Base-by-base conservation (phyloP, 2,329 filamentous ascomycete species). In the Laburnicola sp. region DNA sequence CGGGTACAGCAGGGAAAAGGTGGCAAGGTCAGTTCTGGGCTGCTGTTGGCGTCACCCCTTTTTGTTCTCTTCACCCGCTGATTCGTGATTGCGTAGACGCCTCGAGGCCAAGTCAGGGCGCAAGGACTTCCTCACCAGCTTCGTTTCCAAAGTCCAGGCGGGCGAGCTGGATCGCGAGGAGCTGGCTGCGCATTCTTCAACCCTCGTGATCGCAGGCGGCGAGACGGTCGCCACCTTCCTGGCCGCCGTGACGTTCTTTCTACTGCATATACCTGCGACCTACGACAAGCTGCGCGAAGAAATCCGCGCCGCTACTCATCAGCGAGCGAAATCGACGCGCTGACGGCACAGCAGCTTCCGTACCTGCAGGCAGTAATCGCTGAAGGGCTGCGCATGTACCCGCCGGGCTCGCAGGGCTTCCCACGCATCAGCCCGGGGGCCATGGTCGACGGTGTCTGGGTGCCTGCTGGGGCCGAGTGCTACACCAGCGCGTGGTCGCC, bases 321-420 rank as follows among this genome's bases (percentile, higher is more conserved):
- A 8, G 51, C 56, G 16, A 35, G 30, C 0, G 48, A 53, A 1
- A 60, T 63, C 4, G 40, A 38, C n/a, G 28, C 34, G 1, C 10
- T 11, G 16, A 23, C 45, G 4, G 34, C 52, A 5, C 30, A 22
- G 43, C 21, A 48, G 5, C 53, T 68, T 2, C 58, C 54, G 2
- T 68, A 65, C 47, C 56, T 68, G 22, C 45, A 56, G 3, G 67
- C 64, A 23, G 54, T 63, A 0, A 48, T 69, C 5, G 21, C 48
- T n/a, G 68, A 71, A 50, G 62, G 57, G 1, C 51, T 69, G 7
- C 57, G 68, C 6, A 51, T 62, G 4, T 62, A 40, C 23, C 54
- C 58, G 2, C 48, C 56, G 0, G 69, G 77, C 3, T 65, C 75
- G 2, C 65, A 63, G 6, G 71, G 73, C 4, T 63, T 75, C 9